Evolutionary conservation across 768 basidiomycete species (phyloP).

Genomic region (Mycena pura): DNA sequence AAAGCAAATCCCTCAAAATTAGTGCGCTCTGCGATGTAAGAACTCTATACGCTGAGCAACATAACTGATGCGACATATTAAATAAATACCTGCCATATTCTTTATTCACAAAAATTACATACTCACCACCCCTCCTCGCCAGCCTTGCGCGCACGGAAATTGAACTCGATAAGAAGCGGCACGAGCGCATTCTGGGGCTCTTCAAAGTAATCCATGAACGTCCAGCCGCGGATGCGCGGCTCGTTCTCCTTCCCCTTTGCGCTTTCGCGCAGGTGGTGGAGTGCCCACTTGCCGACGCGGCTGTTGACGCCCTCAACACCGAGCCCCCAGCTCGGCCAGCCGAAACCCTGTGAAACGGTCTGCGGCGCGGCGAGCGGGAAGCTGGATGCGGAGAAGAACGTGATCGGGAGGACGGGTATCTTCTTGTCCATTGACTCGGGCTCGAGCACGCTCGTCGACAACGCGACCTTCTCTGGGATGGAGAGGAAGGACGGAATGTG

Average conservation of each 20-base stretch:
- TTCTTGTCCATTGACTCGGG: conserved; percentile 41
- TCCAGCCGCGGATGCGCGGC: conserved; percentile 74
- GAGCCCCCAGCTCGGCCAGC: conserved; percentile 77
- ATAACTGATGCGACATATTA: too few relatives aligned
- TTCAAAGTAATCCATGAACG: conserved; percentile 74
- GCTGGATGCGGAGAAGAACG: conserved; percentile 82
- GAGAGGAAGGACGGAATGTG: conserved; percentile 77
- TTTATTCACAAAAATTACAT: too few relatives aligned
- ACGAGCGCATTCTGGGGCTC: conserved; percentile 65
- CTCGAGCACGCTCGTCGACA: conserved; percentile 61
- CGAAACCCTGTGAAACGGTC: conserved; percentile 80
- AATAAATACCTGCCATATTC: too few relatives aligned
- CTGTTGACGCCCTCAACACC: conserved; percentile 90
- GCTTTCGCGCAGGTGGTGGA: conserved; percentile 53
- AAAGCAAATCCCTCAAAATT: too few relatives aligned
- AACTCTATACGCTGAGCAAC: too few relatives aligned
- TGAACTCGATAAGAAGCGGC: conserved; percentile 78
- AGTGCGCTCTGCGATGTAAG: too few relatives aligned
- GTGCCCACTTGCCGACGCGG: conserved; percentile 73
- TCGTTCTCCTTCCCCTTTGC: conserved; percentile 31
- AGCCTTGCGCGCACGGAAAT: conserved; percentile 60
- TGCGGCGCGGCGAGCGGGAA: conserved; percentile 84
- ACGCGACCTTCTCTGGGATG: conserved; percentile 81
- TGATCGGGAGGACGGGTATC: conserved; percentile 66
- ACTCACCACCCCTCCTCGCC: conserved; percentile 53